phyloP scores from a whole-genome alignment of 1,284 basidiomycete genomes.

The Mycena citricolor region DNA sequence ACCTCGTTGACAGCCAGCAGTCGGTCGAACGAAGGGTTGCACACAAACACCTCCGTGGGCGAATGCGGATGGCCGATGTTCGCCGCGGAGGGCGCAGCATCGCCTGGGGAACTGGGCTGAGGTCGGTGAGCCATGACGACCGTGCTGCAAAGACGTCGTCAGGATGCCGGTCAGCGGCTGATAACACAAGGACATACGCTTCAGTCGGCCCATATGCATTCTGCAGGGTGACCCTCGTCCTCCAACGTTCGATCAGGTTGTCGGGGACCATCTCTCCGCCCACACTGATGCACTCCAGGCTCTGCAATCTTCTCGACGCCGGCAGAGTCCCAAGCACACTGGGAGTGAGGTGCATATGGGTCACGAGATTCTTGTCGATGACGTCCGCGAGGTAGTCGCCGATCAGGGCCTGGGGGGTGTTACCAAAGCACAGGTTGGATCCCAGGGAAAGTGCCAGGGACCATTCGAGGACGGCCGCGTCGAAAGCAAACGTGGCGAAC shows the following conservation, averaged over 20 bases:
- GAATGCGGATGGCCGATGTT: not conserved
- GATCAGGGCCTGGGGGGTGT: not conserved
- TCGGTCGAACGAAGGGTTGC: not conserved
- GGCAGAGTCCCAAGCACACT: not conserved
- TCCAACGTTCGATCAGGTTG: not conserved
- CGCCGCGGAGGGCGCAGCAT: not conserved
- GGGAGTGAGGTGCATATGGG: conserved; percentile 1
- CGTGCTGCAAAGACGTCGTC: too few relatives aligned
- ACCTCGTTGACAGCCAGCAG: not conserved
- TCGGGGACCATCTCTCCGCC: conserved; percentile 1
- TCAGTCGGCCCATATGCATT: conserved; percentile 1
- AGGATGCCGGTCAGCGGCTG: not conserved
- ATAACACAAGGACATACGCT: not conserved
- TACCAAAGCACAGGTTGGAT: not conserved
- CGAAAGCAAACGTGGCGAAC: conserved; percentile 1
- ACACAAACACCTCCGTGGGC: not conserved
- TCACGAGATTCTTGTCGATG: not conserved
- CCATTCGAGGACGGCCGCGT: conserved; percentile 1
- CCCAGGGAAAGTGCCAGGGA: not conserved
- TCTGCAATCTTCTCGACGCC: not conserved
- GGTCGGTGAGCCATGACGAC: conserved; percentile 1
- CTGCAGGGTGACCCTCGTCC: not conserved
- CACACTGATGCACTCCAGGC: not conserved
- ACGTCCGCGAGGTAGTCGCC: conserved; percentile 2
- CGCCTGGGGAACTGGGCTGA: not conserved